Evolutionary conservation across 108 stramenopile species (phyloP).

Genomic region (Pseudonitzschia multiseries): DNA sequence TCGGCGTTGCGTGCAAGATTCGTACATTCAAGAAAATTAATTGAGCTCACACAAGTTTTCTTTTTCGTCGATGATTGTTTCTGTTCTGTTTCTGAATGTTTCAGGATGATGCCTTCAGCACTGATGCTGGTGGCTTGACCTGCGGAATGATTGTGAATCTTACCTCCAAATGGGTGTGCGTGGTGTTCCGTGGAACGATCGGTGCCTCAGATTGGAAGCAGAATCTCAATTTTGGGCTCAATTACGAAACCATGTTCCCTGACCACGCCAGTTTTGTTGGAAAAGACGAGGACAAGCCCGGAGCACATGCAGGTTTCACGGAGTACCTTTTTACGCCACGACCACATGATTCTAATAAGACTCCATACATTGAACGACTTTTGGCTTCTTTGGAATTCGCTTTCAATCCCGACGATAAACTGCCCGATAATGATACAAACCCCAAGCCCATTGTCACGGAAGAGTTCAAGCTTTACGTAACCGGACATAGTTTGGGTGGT

Average conservation of each 20-base stretch:
- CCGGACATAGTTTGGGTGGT: slow-evolving; percentile 64
- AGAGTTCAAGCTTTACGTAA: slow-evolving; percentile 50
- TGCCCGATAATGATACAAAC: background rate
- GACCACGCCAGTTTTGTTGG: background rate
- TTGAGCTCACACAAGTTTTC: background rate
- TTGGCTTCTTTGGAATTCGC: background rate
- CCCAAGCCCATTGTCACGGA: slow-evolving; percentile 13
- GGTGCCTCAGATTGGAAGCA: background rate
- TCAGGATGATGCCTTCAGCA: background rate
- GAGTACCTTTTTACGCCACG: background rate
- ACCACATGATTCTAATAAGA: background rate
- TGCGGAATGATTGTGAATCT: background rate
- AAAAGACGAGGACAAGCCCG: background rate
- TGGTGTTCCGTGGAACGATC: background rate
- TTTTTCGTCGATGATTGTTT: background rate
- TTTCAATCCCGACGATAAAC: background rate
- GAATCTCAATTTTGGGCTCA: background rate
- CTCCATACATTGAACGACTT: background rate
- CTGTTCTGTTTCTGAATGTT: background rate
- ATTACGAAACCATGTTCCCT: background rate
- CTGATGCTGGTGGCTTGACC: background rate
- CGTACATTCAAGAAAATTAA: background rate
- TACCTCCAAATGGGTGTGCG: background rate
- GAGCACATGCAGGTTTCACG: background rate
- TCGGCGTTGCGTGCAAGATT: no score